Base-by-base conservation (phyloP, 495 filamentous ascomycete genomes). In the Choiromyces venosus region DNA sequence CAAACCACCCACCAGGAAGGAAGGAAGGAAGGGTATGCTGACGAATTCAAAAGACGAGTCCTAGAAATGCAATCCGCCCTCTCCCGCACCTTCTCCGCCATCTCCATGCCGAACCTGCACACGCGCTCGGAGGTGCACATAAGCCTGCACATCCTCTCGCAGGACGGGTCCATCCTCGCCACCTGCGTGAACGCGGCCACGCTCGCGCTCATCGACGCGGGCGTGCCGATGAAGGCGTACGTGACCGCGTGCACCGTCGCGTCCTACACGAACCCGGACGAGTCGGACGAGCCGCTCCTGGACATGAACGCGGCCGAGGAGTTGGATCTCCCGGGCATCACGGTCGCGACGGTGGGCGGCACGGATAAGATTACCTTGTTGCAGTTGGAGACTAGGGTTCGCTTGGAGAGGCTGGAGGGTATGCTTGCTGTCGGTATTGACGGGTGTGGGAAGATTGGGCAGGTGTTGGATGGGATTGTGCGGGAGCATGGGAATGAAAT, bases 371-470 rank as follows among this genome's bases (percentile, higher is more conserved):
- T 99, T 35, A 86, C 86, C 9, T 89, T 94, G 72, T 81, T 94
- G 72, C 88, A 92, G 65, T 90, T 96, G 87, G 95, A 99, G 86
- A 93, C 89, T 71, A 88, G 88, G 65, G 89, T 95, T 33, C 89
- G 93, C 79, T 86, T 89, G 67, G 87, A 87, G 46, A 87, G 92
- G 77, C 79, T 97, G 42, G 95, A 99, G 84, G 91, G 90, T 0
- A 96, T 99, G 92, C 82, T 97, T 77, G 92, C 91, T 0, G 93
- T 95, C 16, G 96, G 91, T 0, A 89, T 97, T 61, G 94, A 97
- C 83, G 95, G 93, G 56, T 98, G 96, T 83, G 91, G 88, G 82
- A 91, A 93, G 83, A 87, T 99, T 37, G 87, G 91, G 73, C 88
- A 90, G 79, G 88, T 97, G 40, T 76, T 94, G 76, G 92, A 94